Conservation (phyloP, 1,284 basidiomycete species). For the Cutaneotrichosporon sp. region DNA sequence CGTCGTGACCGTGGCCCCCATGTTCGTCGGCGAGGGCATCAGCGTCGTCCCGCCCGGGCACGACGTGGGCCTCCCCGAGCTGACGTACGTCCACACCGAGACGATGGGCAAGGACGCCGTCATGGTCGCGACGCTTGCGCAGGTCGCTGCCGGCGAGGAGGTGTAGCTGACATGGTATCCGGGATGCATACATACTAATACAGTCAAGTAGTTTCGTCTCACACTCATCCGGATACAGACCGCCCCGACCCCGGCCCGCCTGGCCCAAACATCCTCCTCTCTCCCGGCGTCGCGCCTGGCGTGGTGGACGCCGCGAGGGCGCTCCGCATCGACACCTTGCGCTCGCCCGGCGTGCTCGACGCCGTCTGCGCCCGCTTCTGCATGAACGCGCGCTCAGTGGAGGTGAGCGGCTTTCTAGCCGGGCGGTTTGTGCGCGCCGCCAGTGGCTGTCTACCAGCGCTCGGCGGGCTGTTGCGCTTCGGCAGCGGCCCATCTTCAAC, state of each 20-base stretch:
- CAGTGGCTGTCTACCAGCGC: slow-evolving; percentile 1
- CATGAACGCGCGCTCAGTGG: slow-evolving; percentile 5
- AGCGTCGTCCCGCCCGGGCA: slow-evolving; percentile 52
- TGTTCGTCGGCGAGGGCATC: slow-evolving; percentile 73
- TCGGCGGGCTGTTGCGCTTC: background rate
- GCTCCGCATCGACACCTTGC: background rate
- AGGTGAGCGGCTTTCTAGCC: background rate
- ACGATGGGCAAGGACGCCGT: slow-evolving; percentile 52
- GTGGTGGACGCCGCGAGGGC: background rate
- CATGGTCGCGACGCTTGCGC: slow-evolving; percentile 38
- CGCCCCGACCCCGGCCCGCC: background rate
- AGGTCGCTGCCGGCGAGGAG: background rate
- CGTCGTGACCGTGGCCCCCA: slow-evolving; percentile 80
- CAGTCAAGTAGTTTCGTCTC: background rate
- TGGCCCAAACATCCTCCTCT: background rate
- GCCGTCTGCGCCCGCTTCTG: slow-evolving; percentile 4
- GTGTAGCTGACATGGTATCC: background rate
- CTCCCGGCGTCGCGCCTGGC: background rate
- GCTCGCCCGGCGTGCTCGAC: background rate
- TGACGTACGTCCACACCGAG: slow-evolving; percentile 43
- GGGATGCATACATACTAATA: background rate
- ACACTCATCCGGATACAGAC: background rate
- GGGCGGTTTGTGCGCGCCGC: background rate
- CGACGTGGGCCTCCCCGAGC: slow-evolving; percentile 36
- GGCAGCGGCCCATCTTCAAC: slow-evolving; percentile 8